Conservation (phyloP, 1,284 basidiomycete species). For the Grifola frondosa region DNA sequence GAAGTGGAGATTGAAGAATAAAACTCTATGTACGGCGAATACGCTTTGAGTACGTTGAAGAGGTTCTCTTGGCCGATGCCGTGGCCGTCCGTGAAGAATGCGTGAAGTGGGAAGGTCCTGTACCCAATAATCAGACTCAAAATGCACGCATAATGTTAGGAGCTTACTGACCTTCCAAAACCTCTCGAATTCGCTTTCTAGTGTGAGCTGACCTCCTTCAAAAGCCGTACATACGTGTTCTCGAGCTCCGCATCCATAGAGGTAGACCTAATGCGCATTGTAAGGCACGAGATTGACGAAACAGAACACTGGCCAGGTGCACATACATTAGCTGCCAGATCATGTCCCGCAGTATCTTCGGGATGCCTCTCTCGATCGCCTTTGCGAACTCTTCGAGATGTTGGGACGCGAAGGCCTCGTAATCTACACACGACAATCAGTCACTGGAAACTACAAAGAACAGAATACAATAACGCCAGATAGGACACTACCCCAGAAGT, state of each 20-base stretch:
- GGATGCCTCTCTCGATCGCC: too few relatives aligned
- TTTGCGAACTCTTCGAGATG: slow-evolving; percentile 77
- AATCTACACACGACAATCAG: slow-evolving; percentile 70
- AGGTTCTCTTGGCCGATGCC: slow-evolving; percentile 94
- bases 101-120: slow-evolving; percentile 93
- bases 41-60: slow-evolving; percentile 96
- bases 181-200: slow-evolving; percentile 94
- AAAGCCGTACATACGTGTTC: slow-evolving; percentile 78
- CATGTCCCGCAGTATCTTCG: too few relatives aligned
- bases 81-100: slow-evolving; percentile 88
- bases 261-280: slow-evolving; percentile 55
- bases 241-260: slow-evolving; percentile 90
- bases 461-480: too few relatives aligned
- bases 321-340: slow-evolving; percentile 95
- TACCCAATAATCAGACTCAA: slow-evolving; percentile 2
- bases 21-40: slow-evolving; percentile 67
- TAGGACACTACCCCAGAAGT: slow-evolving; percentile 95
- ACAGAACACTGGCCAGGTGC: slow-evolving; percentile 8
- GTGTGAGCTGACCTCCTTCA: slow-evolving; percentile 83
- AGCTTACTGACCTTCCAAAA: slow-evolving; percentile 60
- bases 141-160: slow-evolving; percentile 1
- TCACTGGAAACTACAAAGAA: too few relatives aligned
- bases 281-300: neutral
- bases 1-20: slow-evolving; percentile 5
- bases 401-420: slow-evolving; percentile 78